Conservation (phyloP, 2,329 filamentous ascomycete genomes). For the Fusarium euwallaceae region DNA sequence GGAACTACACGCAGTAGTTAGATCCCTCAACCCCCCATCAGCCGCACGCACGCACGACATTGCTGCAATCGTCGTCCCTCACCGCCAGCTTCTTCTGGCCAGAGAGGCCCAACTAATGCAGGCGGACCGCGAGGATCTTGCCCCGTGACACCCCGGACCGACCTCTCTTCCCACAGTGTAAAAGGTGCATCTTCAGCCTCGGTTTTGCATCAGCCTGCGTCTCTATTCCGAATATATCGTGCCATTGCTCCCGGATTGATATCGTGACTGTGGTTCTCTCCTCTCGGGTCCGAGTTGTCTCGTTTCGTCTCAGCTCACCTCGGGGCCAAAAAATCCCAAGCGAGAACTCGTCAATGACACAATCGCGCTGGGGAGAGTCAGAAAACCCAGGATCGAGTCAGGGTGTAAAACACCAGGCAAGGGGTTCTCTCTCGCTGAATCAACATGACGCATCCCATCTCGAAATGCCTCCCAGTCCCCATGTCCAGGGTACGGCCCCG, state of each 20-base stretch:
- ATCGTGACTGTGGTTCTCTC: conserved; percentile 23
- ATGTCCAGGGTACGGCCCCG: conserved; percentile 18
- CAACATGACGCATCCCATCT: conserved; percentile 20
- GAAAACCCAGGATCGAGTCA: neutral
- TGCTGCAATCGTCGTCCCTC: conserved; percentile 22
- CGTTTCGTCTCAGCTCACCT: conserved; percentile 5
- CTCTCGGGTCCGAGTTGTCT: conserved; percentile 2
- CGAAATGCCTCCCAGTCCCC: neutral
- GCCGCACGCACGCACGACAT: conserved; percentile 36
- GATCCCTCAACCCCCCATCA: conserved; percentile 2
- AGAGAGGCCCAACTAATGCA: conserved; percentile 34
- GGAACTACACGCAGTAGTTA: conserved; percentile 20
- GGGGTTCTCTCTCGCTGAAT: neutral
- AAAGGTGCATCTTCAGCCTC: conserved; percentile 9
- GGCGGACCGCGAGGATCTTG: conserved; percentile 28
- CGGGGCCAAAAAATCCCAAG: neutral
- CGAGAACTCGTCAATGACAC: neutral
- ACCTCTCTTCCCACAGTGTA: neutral
- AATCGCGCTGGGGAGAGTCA: neutral
- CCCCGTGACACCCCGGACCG: conserved; percentile 18
- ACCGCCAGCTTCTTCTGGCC: conserved; percentile 38
- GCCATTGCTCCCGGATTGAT: conserved; percentile 25
- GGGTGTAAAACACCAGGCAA: neutral
- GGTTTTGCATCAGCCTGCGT: conserved; percentile 6
- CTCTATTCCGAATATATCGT: conserved; percentile 22